These are phyloP conservation scores for Trypethelium eluteriae DNA, from an alignment of 495 filamentous ascomycete genomes.

Conservation along the genomic window DNA sequence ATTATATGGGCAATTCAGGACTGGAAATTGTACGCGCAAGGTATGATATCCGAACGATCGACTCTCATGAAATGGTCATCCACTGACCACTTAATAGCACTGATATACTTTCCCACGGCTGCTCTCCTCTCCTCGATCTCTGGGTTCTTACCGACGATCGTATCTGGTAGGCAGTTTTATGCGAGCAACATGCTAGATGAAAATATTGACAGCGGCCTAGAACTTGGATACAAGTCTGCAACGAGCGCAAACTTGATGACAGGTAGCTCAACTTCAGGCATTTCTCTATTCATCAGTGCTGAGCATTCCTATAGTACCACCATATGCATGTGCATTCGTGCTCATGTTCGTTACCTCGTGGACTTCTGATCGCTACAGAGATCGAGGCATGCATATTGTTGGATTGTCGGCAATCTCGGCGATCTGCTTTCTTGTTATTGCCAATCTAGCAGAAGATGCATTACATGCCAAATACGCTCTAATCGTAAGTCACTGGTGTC, in stretches of 20 bases:
- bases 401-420: not conserved
- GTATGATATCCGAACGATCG: not conserved
- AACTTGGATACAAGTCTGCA: conserved; percentile 2
- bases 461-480: conserved; percentile 1
- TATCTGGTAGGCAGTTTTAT: not conserved
- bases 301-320: not conserved
- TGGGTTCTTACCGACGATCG: not conserved
- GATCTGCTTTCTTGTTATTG: not conserved
- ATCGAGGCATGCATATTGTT: conserved; percentile 3
- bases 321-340: conserved; percentile 4
- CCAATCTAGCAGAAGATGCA: conserved; percentile 1
- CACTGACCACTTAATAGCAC: not conserved
- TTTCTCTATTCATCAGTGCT: not conserved
- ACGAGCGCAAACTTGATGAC: not conserved
- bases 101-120: conserved; percentile 2
- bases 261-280: not conserved
- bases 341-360: conserved; percentile 1
- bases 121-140: conserved; percentile 5
- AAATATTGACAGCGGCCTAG: not conserved
- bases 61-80: not conserved
- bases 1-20: not conserved
- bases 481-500: not conserved
- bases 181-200: not conserved
- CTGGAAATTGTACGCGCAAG: conserved; percentile 5
- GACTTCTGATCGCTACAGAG: not conserved